Percentiles rank a stretch among this genome's conserved stretches.
phyloP scores from a whole-genome alignment of 2,329 filamentous ascomycete species.

The Aspergillus cejpii region DNA sequence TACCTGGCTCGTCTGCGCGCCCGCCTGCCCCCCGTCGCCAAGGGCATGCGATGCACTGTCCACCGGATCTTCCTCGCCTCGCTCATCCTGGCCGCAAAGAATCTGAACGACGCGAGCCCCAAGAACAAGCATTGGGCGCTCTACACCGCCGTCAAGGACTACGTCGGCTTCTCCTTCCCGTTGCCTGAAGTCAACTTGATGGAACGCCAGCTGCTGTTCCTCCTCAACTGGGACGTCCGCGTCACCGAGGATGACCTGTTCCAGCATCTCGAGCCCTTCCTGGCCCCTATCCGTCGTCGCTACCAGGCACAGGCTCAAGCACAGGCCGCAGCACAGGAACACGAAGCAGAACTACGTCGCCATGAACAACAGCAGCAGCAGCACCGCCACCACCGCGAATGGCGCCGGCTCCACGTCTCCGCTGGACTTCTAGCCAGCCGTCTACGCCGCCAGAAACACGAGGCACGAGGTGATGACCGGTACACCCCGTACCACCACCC shows the following conservation, averaged over 20 bases:
- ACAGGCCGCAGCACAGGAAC: slow-evolving; percentile 51
- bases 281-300: slow-evolving; percentile 69
- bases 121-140: slow-evolving; percentile 99
- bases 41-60: slow-evolving; percentile 91
- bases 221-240: slow-evolving; percentile 89
- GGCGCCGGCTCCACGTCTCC: slow-evolving; percentile 33
- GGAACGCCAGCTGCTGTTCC: slow-evolving; percentile 95
- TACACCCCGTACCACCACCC: slow-evolving; percentile 33
- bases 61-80: slow-evolving; percentile 89
- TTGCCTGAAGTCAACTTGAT: slow-evolving; percentile 96
- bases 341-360: slow-evolving; percentile 30
- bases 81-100: slow-evolving; percentile 72
- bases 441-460: slow-evolving; percentile 34
- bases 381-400: slow-evolving; percentile 26
- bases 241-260: slow-evolving; percentile 82
- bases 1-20: slow-evolving; percentile 81
- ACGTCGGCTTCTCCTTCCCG: slow-evolving; percentile 79
- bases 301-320: slow-evolving; percentile 45
- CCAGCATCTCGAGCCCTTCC: slow-evolving; percentile 77
- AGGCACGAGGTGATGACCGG: slow-evolving; percentile 29
- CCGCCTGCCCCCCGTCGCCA: slow-evolving; percentile 84
- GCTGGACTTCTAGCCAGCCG: slow-evolving; percentile 32
- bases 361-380: background rate
- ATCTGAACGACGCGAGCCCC: slow-evolving; percentile 94
- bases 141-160: slow-evolving; percentile 72